Base-by-base conservation (phyloP, 192 early-diverging fungal genomes). In the Pilaira anomala region DNA sequence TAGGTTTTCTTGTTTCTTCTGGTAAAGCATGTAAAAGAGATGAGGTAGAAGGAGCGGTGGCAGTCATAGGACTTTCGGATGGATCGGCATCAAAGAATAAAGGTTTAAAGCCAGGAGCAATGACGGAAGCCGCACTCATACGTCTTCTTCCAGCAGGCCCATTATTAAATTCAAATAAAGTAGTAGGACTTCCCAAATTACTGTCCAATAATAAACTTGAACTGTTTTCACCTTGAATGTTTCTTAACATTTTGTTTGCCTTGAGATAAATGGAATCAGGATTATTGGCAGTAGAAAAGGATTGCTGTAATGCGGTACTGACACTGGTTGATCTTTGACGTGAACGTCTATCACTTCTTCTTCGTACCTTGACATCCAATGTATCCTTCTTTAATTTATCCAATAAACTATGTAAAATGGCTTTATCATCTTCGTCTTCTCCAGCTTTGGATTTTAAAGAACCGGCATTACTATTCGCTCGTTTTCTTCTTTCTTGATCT, bases 331-430 rank as follows among this genome's bases (percentile, higher is more conserved):
- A 63, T 56, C 65, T 18, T 54, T 73, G 60, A 16, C 59, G 48
- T 11, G 48, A 19, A 33, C 33, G 44, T 19, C 66, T 53, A 51
- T 67, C 55, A 28, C 51, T 62, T 19, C 61, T 24, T 19, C 51
- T 24, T 58, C 70, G 14, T 39, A 53, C 21, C 44, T 61, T 48
- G 24, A 51, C 44, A 18, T 73, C 50, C 18, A 62, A 16, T 25
- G 63, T 22, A 52, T 88, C 86, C 28, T 48, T 63, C 46, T 82
- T 77, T 28, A 91, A 78, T n/a, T 79, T 83, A 69, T 91, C 87
- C 39, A 91, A 74, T 54, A 91, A 62, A 64, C 84, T 85, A 49
- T 91, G 88, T 66, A 91, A 81, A 48, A 87, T 84, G 26, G 85
- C 85, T 48, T 88, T 89, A 25, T 76, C 76, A 28, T 65, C 62